Evolutionary conservation across 441 rosid genomes (phyloP), one percentile per base, ranked within the genome.

Genomic region (Pelargonium myrrhifolium): DNA sequence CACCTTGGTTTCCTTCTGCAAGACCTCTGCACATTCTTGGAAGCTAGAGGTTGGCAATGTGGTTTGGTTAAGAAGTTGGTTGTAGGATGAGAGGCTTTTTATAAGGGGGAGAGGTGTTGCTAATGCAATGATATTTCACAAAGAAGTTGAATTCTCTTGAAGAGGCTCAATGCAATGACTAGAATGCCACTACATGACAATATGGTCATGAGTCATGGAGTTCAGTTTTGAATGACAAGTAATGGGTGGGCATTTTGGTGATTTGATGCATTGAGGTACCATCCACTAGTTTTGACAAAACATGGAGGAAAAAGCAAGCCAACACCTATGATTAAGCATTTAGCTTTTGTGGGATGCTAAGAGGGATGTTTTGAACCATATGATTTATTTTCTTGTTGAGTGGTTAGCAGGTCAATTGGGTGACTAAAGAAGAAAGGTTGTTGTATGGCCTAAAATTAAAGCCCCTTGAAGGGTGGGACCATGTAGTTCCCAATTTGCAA

Each of bases 1-100:
- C 55, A 14, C 18, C 55, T 3, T 6, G 18, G 18, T 12, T 17
- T 20, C 15, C 55, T 5, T 49, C 55, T 49, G 15, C 55, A n/a
- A 49, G 6, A 49, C 55, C 55, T 49, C 55, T 49, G 55, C 55
- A 49, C 55, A 49, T 49, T 49, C 55, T 49, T 49, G 55, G 6
- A 14, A 14, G 5, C n/a, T 5, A 14, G 6, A 14, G n/a, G 18
- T 49, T 49, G 18, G 15, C 15, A 47, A 47, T 47, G 17, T n/a
- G n/a, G n/a, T n/a, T n/a, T 3, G 53, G 53, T 14, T 47, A 12
- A 10, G 53, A 12, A 12, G 53, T 12, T 49, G 55, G 55, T 14
- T 49, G 15, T 20, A 49, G 6, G n/a, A 17, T 14, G 55, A 17
- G 55, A n/a, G 55, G 55, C 17, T 3, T 14, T 14, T 14, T 49